phyloP scores from a whole-genome alignment of 495 filamentous ascomycete species.

The Parathielavia appendiculata region DNA sequence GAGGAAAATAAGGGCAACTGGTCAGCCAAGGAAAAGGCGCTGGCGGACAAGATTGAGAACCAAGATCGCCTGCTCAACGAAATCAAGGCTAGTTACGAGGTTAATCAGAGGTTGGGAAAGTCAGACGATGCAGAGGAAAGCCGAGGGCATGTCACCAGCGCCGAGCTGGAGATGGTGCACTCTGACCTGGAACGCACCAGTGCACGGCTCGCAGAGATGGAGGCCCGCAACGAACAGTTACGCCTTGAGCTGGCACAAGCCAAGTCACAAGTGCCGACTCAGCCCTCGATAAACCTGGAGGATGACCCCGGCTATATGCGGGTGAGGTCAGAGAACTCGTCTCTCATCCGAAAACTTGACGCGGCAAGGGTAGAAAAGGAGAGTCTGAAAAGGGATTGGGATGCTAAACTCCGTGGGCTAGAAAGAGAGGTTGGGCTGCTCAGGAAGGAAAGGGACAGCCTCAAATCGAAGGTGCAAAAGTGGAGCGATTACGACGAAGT shows the following conservation, averaged over 20 bases:
- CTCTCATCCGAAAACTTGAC: constrained; percentile 81
- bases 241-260: constrained; percentile 84
- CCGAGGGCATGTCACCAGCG: constrained; percentile 65
- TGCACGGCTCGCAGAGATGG: constrained; percentile 79
- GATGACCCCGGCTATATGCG: constrained; percentile 85
- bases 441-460: constrained; percentile 61
- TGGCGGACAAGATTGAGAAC: constrained; percentile 90
- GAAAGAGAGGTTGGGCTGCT: constrained; percentile 67
- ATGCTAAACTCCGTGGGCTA: constrained; percentile 62
- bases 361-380: constrained; percentile 76
- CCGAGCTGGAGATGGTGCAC: constrained; percentile 88
- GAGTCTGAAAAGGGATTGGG: constrained; percentile 63
- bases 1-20: constrained; percentile 94
- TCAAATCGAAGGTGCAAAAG: constrained; percentile 76
- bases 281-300: constrained; percentile 55
- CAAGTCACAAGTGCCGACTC: constrained; percentile 64
- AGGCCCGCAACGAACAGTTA: constrained; percentile 91
- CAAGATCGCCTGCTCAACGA: constrained; percentile 91
- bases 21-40: constrained; percentile 84
- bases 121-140: constrained; percentile 57
- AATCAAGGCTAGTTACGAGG: constrained; percentile 94
- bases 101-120: constrained; percentile 80
- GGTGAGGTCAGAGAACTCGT: constrained; percentile 86
- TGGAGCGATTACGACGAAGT: constrained; percentile 95
- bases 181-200: constrained; percentile 89